These are phyloP conservation scores for Phytophthora litchii DNA, from an alignment of 352 stramenopile genomes.

Conservation along the genomic window DNA sequence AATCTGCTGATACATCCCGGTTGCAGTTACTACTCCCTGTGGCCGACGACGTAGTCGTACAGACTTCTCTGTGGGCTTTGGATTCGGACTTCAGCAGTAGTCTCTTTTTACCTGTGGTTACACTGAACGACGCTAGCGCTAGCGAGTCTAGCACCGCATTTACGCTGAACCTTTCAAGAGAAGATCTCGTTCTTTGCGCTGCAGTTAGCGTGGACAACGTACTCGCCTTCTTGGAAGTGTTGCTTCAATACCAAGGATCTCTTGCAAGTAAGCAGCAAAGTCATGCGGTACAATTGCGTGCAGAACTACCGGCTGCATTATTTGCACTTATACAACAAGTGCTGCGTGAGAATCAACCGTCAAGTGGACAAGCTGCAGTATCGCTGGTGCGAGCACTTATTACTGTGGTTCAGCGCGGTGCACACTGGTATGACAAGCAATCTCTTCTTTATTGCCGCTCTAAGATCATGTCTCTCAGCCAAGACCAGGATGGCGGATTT, in stretches of 20 bases:
- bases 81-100: slow-evolving; percentile 60
- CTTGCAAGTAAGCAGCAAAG: slow-evolving; percentile 10
- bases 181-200: slow-evolving; percentile 79
- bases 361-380: slow-evolving; percentile 57
- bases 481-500: slow-evolving; percentile 80
- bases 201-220: slow-evolving; percentile 66
- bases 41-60: slow-evolving; percentile 58
- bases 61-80: slow-evolving; percentile 77
- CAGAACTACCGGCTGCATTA: slow-evolving; percentile 64
- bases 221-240: slow-evolving; percentile 65
- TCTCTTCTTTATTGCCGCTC: slow-evolving; percentile 84
- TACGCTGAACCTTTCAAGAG: slow-evolving; percentile 65
- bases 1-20: slow-evolving; percentile 31
- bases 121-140: slow-evolving; percentile 49
- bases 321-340: slow-evolving; percentile 83
- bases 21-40: slow-evolving; percentile 33
- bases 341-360: slow-evolving; percentile 60
- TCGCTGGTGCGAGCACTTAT: slow-evolving; percentile 73
- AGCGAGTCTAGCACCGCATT: slow-evolving; percentile 46
- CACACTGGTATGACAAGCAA: slow-evolving; percentile 73
- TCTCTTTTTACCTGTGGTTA: slow-evolving; percentile 70
- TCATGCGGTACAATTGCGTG: slow-evolving; percentile 37
- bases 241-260: slow-evolving; percentile 55
- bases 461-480: slow-evolving; percentile 84
- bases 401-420: slow-evolving; percentile 61